A percentile compares a stretch with the other conserved stretches of the same genome.
These are phyloP conservation scores for Aspergillus brasiliensis DNA, from an alignment of 2,329 filamentous ascomycete genomes.

Conservation along the genomic window DNA sequence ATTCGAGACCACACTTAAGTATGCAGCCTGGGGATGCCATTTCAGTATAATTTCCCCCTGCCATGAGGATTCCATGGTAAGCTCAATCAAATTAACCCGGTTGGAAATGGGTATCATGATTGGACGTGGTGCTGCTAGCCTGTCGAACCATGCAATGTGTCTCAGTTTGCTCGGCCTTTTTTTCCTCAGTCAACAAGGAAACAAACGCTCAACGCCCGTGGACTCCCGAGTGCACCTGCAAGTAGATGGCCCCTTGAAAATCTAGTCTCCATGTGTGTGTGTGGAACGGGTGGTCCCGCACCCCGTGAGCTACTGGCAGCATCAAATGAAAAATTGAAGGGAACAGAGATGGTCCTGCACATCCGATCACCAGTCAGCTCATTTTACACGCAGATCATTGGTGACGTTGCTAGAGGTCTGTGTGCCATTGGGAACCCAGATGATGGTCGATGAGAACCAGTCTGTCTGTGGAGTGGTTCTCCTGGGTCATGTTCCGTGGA, in stretches of 20 bases:
- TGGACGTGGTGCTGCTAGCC: background rate
- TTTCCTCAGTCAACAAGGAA: background rate
- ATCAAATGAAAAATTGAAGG: background rate
- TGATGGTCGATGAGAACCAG: background rate
- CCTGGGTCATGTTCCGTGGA: conserved; percentile 1
- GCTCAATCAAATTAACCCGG: background rate
- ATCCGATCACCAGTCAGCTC: conserved; percentile 7
- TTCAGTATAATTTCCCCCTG: background rate
- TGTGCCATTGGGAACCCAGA: background rate
- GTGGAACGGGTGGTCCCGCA: conserved; percentile 10
- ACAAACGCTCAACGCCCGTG: background rate
- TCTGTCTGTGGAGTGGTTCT: background rate
- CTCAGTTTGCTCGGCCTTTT: background rate
- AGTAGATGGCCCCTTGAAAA: conserved; percentile 5
- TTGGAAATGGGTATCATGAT: no score
- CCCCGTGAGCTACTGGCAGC: conserved; percentile 7
- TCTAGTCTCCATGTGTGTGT: conserved; percentile 3
- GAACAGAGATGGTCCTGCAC: background rate
- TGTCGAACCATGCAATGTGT: background rate
- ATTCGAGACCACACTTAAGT: conserved; percentile 8
- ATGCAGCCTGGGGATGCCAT: background rate
- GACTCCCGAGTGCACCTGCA: background rate
- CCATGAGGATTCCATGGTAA: background rate
- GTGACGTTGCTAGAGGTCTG: background rate
- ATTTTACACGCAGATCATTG: conserved; percentile 6